These are phyloP conservation scores for Ustilago bromivora DNA, from an alignment of 1,284 basidiomycete species.

Conservation along the genomic window DNA sequence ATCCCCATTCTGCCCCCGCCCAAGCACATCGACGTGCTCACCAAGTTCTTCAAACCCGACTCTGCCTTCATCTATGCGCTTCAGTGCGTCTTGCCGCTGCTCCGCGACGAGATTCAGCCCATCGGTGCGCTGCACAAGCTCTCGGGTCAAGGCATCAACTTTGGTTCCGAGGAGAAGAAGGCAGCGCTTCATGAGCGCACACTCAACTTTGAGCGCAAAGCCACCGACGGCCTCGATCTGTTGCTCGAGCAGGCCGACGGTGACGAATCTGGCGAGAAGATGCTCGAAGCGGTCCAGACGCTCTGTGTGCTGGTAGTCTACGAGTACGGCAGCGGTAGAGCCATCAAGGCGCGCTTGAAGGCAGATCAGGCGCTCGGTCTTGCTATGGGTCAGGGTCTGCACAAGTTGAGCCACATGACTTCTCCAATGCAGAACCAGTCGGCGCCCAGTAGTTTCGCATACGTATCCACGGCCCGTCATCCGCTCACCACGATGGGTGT, in stretches of 20 bases:
- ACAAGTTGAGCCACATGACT: conserved; percentile 49
- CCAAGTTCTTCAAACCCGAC: conserved; percentile 42
- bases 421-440: conserved; percentile 28
- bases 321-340: conserved; percentile 63
- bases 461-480: conserved; percentile 30
- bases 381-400: conserved; percentile 63
- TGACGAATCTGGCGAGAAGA: conserved; percentile 41
- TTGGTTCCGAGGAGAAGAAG: conserved; percentile 55
- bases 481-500: conserved; percentile 43
- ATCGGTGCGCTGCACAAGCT: conserved; percentile 46
- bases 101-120: conserved; percentile 56
- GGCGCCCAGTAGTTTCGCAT: conserved; percentile 46
- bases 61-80: conserved; percentile 59
- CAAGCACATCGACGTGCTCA: conserved; percentile 47
- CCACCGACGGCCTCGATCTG: conserved; percentile 55
- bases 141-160: conserved; percentile 52
- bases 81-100: conserved; percentile 57
- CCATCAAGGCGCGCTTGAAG: conserved; percentile 63
- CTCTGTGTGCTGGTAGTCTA: conserved; percentile 59
- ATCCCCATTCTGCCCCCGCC: conserved; percentile 58
- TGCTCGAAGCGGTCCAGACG: conserved; percentile 61
- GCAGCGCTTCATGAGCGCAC: conserved; percentile 48
- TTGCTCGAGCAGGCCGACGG: conserved; percentile 53
- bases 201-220: conserved; percentile 49
- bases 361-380: conserved; percentile 64